These are phyloP conservation scores for Colletotrichum eremochloae DNA, from an alignment of 2,329 filamentous ascomycete genomes.

Conservation along the genomic window DNA sequence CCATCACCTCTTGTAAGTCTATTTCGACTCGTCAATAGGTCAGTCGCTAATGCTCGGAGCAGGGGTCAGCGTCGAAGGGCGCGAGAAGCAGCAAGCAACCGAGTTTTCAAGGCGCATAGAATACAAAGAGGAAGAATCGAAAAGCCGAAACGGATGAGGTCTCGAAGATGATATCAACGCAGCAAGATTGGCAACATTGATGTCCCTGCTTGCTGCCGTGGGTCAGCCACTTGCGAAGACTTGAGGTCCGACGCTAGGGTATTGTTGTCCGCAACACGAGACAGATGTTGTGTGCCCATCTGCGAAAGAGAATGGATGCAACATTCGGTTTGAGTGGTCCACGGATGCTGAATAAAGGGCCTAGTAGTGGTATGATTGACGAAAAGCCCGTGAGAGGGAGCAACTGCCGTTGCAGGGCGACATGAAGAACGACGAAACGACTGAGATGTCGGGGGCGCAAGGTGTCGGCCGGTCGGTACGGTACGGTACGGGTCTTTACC, in stretches of 20 bases:
- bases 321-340: not conserved
- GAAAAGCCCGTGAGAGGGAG: not conserved
- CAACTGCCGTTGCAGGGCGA: not conserved
- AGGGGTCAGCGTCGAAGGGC: constrained; percentile 13
- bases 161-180: not conserved
- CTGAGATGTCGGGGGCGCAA: not conserved
- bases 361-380: not conserved
- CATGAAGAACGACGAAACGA: not conserved
- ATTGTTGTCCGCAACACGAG: not conserved
- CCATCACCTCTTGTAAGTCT: constrained; percentile 15
- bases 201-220: not conserved
- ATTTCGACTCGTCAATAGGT: not conserved
- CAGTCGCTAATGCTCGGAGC: not conserved
- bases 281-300: not conserved
- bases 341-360: not conserved
- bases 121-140: constrained; percentile 16
- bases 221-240: too few species aligned
- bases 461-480: not conserved
- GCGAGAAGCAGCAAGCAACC: constrained; percentile 18
- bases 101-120: constrained; percentile 4
- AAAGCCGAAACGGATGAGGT: constrained; percentile 27
- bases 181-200: not conserved
- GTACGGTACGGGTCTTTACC: not conserved
- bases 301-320: not conserved
- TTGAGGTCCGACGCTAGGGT: too few species aligned